Evolutionary conservation across 768 basidiomycete genomes (phyloP).

Genomic region (Kwoniella dejecticola): DNA sequence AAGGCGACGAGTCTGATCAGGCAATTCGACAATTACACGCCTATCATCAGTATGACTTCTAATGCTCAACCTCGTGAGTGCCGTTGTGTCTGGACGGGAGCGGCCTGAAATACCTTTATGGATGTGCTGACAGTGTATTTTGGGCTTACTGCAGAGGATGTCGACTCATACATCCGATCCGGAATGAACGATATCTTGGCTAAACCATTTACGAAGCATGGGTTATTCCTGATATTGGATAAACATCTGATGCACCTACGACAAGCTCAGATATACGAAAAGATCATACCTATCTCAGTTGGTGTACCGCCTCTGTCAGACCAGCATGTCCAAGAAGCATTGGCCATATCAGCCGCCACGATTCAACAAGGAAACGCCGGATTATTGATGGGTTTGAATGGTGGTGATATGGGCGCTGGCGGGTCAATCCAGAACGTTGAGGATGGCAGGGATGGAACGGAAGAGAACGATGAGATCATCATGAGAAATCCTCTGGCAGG

Average conservation of each 20-base stretch:
- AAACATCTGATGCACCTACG: constrained; percentile 88
- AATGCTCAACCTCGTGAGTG: constrained; percentile 87
- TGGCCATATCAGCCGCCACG: constrained; percentile 35
- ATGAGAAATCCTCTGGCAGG: constrained; percentile 72
- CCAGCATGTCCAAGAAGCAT: constrained; percentile 52
- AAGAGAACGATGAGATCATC: constrained; percentile 7
- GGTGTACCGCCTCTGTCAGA: constrained; percentile 63
- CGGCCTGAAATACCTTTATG: too few species aligned
- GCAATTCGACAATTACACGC: constrained; percentile 91
- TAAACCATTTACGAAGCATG: constrained; percentile 96
- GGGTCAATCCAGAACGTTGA: constrained; percentile 6
- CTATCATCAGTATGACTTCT: constrained; percentile 97
- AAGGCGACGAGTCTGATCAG: constrained; percentile 85
- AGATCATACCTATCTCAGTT: constrained; percentile 62
- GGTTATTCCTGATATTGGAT: constrained; percentile 89
- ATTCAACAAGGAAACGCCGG: constrained; percentile 17
- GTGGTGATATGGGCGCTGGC: constrained; percentile 5
- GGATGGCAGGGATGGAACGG: constrained; percentile 6
- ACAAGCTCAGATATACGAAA: constrained; percentile 75
- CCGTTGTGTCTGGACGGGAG: too few species aligned
- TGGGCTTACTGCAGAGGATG: constrained; percentile 37
- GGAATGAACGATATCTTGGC: constrained; percentile 97
- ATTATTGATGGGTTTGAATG: constrained; percentile 10
- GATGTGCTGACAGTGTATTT: background rate
- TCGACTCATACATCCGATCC: constrained; percentile 43